Base-by-base conservation (phyloP, 2,329 filamentous ascomycete genomes). In the Nemania abortiva region DNA sequence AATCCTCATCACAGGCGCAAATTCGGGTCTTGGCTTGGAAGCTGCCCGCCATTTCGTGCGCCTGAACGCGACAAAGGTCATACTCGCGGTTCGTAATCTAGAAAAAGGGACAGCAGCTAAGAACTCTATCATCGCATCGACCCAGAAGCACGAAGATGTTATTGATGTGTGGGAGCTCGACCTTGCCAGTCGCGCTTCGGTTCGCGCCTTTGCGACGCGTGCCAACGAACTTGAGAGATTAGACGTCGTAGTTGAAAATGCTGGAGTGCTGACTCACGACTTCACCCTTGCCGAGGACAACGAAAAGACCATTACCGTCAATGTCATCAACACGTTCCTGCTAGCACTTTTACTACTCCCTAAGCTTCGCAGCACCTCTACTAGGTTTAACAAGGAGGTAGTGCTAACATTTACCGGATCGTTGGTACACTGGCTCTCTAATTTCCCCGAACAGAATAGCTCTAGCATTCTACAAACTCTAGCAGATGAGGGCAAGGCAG, bases 151-250 rank as follows among this genome's bases (percentile, higher is more conserved):
- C 3, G 37, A 34, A 1, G 70, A 70, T 1, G 66, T 76, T 1
- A 75, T 84, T 20, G 80, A 84, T 29, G 81, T 85, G 15, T 87
- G 83, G 83, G 54, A 78, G 4, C 72, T 86, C 7, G 83, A 87
- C 66, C 80, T 86, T 57, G 61, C 69, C 3, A 81, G 77, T 2
- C 84, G 81, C 65, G 73, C 74, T 3, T 82, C 79, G 3, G 74
- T 82, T 24, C 68, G 75, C 53, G 70, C 72, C 1, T 86, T 87
- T 68, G 81, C 77, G 10, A 69, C 70, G 3, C 74, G 81, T 7
- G 66, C 63, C 22, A 22, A 66, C 6, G 27, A 29, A 52, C 73
- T 85, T 34, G 78, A 80, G 3, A 75, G 84, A 10, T 72, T 86
- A 20, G 84, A 86, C 65, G 76, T 79, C 2, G 69, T 86, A 0